phyloP scores from a whole-genome alignment of 2,329 filamentous ascomycete genomes.

The Chaetomium globosum region DNA sequence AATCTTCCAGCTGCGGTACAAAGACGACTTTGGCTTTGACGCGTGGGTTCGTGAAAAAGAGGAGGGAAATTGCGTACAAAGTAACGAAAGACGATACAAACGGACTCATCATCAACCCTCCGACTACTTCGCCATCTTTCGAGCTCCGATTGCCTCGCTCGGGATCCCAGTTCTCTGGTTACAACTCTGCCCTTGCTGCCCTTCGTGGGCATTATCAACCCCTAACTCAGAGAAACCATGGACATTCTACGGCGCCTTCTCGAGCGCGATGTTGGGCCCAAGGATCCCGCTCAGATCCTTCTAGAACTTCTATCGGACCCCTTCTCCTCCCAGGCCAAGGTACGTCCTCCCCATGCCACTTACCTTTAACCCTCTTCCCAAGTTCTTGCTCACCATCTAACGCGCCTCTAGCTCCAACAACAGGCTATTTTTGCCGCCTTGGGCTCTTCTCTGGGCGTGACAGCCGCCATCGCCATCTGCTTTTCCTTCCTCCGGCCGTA shows the following conservation, averaged over 20 bases:
- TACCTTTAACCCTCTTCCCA: slow-evolving; percentile 2
- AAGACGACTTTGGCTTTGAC: neutral
- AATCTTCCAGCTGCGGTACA: neutral
- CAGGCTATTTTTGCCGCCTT: slow-evolving; percentile 77
- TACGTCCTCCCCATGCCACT: slow-evolving; percentile 38
- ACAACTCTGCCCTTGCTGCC: slow-evolving; percentile 25
- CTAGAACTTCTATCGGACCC: slow-evolving; percentile 53
- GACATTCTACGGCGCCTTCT: slow-evolving; percentile 25
- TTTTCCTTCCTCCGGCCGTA: slow-evolving; percentile 92
- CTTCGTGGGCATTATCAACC: slow-evolving; percentile 21
- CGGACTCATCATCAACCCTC: neutral
- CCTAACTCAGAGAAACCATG: slow-evolving; percentile 16
- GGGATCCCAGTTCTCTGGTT: neutral
- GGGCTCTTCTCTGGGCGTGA: slow-evolving; percentile 76
- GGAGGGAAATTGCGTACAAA: neutral
- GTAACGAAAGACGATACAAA: neutral
- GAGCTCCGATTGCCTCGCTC: neutral
- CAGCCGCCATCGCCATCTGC: slow-evolving; percentile 69
- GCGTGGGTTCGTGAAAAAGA: neutral
- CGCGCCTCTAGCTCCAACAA: slow-evolving; percentile 47
- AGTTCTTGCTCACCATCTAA: slow-evolving; percentile 28
- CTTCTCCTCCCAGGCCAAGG: slow-evolving; percentile 48
- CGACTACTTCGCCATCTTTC: neutral
- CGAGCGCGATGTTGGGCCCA: slow-evolving; percentile 21
- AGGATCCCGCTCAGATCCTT: slow-evolving; percentile 31